Evolutionary conservation across 345 rosid genomes (phyloP), one percentile per base, ranked within the genome.

Genomic region (Aurinia saxatilis): DNA sequence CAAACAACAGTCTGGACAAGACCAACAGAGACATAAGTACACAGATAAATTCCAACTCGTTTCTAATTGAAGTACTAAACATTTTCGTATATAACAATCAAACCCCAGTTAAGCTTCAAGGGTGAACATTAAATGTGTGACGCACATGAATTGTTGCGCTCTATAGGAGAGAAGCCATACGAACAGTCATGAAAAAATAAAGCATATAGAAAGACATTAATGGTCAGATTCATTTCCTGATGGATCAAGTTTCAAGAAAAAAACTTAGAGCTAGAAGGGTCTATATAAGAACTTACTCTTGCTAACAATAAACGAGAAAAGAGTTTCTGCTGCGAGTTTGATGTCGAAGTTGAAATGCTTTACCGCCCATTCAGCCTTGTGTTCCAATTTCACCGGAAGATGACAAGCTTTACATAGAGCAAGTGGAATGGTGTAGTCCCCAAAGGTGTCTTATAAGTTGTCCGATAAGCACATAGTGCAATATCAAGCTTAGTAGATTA

Each of bases 91-190:
- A 6, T 56, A 29, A 46, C 57, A 53, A 53, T 14, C 10, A 5
- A 31, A 15, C 13, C 21, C 41, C 27, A 25, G 1, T 35, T 34
- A 61, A 19, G n/a, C 34, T 8, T 31, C 7, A n/a, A 8, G 18
- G 49, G 51, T 19, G 8, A 57, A 30, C 11, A 38, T 3, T 29
- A 33, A 40, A 18, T 13, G 11, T 2, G 63, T n/a, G 42, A 35
- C 40, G 45, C 79, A 92, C 99, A 96, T 90, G 96, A 79, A 93
- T 90, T 34, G 90, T 81, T 47, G 99, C 99, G 72, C 99, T 93
- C 99, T 93, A 60, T 27, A 57, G 69, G 29, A 44, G 31, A 37
- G 21, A 50, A 57, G 14, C 60, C 70, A 55, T 12, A 27, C n/a
- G 69, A 55, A 31, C 12, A 30, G 38, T 14, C 58, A 71, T 50